phyloP scores from a whole-genome alignment of 2,329 filamentous ascomycete genomes.

The Fusarium sp. region DNA sequence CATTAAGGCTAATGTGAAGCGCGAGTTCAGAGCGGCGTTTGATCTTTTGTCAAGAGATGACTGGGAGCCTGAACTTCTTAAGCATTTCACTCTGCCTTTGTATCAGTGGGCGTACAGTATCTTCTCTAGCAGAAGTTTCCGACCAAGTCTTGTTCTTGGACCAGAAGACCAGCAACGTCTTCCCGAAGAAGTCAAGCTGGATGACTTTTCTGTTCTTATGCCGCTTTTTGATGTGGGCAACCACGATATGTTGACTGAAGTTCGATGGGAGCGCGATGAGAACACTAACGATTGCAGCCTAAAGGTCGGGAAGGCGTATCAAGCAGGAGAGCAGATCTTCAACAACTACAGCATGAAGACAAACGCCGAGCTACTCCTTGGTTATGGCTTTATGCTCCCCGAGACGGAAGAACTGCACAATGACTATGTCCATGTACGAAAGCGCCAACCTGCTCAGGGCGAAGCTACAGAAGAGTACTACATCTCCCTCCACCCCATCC shows the following conservation, averaged over 20 bases:
- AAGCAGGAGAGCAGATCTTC: conserved; percentile 66
- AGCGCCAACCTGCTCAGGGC: conserved; percentile 47
- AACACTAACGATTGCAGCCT: conserved; percentile 55
- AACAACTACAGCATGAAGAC: conserved; percentile 82
- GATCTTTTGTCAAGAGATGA: conserved; percentile 49
- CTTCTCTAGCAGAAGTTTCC: conserved; percentile 73
- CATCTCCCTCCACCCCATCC: conserved; percentile 63
- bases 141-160: conserved; percentile 67
- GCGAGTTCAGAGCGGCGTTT: conserved; percentile 59
- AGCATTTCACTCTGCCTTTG: conserved; percentile 59
- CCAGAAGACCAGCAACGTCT: conserved; percentile 42
- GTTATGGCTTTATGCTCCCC: conserved; percentile 70
- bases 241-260: conserved; percentile 70
- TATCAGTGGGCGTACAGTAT: conserved; percentile 74
- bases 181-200: conserved; percentile 51
- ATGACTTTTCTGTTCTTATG: conserved; percentile 75
- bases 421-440: conserved; percentile 69
- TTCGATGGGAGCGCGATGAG: conserved; percentile 67
- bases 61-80: conserved; percentile 43
- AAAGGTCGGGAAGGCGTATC: conserved; percentile 55
- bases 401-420: conserved; percentile 63
- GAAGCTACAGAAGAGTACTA: conserved; percentile 57
- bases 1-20: conserved; percentile 59
- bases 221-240: conserved; percentile 79
- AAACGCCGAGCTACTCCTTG: conserved; percentile 75